phyloP scores from a whole-genome alignment of 352 stramenopile genomes.

The Pythium monospermum region DNA sequence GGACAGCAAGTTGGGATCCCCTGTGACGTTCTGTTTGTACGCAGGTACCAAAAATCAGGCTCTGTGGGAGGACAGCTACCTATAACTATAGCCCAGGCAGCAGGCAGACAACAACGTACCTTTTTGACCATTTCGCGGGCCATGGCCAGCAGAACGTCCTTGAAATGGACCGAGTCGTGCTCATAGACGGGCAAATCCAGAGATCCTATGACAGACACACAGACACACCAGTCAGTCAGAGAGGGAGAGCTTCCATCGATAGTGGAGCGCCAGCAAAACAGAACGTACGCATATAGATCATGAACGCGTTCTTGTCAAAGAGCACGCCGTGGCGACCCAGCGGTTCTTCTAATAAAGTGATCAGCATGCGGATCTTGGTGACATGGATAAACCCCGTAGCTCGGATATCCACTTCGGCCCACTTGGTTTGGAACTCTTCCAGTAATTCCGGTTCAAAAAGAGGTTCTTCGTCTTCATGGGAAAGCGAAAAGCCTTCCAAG shows the following conservation, averaged over 20 bases:
- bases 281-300: slow-evolving; percentile 54
- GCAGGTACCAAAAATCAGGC: too few relatives aligned
- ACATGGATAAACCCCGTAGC: slow-evolving; percentile 82
- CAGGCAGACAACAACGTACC: slow-evolving; percentile 24
- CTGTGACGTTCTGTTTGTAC: slow-evolving; percentile 28
- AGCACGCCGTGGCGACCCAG: slow-evolving; percentile 56
- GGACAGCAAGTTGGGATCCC: slow-evolving; percentile 35
- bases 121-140: slow-evolving; percentile 75
- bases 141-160: slow-evolving; percentile 82
- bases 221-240: slow-evolving; percentile 1
- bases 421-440: slow-evolving; percentile 86
- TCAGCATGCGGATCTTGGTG: slow-evolving; percentile 63
- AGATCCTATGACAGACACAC: too few relatives aligned
- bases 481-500: slow-evolving; percentile 87
- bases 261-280: neutral
- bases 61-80: too few relatives aligned
- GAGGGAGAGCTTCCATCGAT: neutral
- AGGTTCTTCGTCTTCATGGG: slow-evolving; percentile 83
- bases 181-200: slow-evolving; percentile 82
- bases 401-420: slow-evolving; percentile 84
- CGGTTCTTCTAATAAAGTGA: slow-evolving; percentile 70
- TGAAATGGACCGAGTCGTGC: slow-evolving; percentile 79
- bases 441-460: slow-evolving; percentile 85
- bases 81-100: neutral
- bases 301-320: slow-evolving; percentile 39